Base-by-base conservation (phyloP, 208 protist genomes). In the Leishmania gerbilli region DNA sequence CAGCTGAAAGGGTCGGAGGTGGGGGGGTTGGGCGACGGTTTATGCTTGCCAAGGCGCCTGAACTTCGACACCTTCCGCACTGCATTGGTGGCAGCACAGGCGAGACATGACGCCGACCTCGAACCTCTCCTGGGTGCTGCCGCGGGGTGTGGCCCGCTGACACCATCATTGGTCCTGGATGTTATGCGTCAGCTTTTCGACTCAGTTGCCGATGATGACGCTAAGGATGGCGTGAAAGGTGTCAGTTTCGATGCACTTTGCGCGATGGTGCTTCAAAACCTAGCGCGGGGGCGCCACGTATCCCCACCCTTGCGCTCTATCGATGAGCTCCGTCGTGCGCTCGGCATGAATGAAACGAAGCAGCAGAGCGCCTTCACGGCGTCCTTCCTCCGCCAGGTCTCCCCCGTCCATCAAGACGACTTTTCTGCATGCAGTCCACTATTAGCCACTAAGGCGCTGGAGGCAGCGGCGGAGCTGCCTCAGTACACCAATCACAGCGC, bases 401-500 rank as follows among this genome's bases (percentile, higher is more conserved):
- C 80, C 75, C 65, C 65, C 42, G 56, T 68, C 7, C 67, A 71
- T 51, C 55, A 77, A 3, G 76, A 71, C 34, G 21, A 47, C 0
- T 76, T 82, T 55, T 79, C 74, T 21, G 69, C 68, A 49, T 86
- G 77, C 65, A 58, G 45, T 24, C 71, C 74, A 15, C 19, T 60
- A 49, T 51, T 82, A 2, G 82, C 78, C 1, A 62, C 71, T 45
- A 69, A 79, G 47, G 82, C 78, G 64, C 72, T 86, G 47, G 78
- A 86, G 74, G 47, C 58, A 42, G 67, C 64, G 53, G 62, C 31
- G 37, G 78, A 82, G 77, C 67, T 86, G 42, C 79, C 78, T 6
- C 65, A 71, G 55, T 86, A 80, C 74, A 80, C 74, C 13, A 40
- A 76, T 76, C 78, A 81, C 77, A 82, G 78, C 78, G 51, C 82